Percentiles rank a stretch among this genome's conserved stretches.
These are phyloP conservation scores for Pyrus communis DNA, from an alignment of 306 rosid species.

Conservation along the genomic window DNA sequence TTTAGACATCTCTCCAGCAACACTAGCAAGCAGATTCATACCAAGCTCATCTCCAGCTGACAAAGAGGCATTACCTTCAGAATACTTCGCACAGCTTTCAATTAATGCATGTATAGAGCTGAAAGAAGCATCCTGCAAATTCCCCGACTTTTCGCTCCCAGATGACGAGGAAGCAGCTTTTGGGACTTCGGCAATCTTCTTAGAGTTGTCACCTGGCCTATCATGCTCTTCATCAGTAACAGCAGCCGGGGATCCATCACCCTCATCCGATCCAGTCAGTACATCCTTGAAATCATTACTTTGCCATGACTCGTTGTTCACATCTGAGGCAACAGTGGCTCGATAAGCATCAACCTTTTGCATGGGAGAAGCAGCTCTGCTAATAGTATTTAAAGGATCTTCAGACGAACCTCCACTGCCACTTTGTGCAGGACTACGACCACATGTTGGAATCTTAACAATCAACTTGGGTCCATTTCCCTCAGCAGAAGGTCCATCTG, in stretches of 20 bases:
- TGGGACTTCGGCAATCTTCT: conserved; percentile 29
- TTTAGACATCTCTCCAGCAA: conserved; percentile 72
- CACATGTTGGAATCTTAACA: conserved; percentile 59
- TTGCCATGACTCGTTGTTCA: conserved; percentile 43
- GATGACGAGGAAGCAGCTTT: conserved; percentile 42
- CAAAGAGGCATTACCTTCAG: conserved; percentile 50
- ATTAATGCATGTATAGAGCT: conserved; percentile 73
- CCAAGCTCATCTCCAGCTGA: conserved; percentile 66
- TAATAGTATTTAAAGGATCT: conserved; percentile 35
- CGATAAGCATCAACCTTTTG: conserved; percentile 42
- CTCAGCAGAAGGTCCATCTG: conserved; percentile 46
- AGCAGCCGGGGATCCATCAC: conserved; percentile 37
- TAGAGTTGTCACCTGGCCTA: conserved; percentile 35
- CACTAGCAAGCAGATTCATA: conserved; percentile 81
- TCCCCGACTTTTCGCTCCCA: conserved; percentile 48
- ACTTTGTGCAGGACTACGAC: conserved; percentile 63
- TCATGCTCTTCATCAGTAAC: conserved; percentile 34
- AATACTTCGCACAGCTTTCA: conserved; percentile 74
- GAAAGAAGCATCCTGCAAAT: conserved; percentile 53
- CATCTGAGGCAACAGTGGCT: conserved; percentile 29
- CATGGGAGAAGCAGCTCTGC: conserved; percentile 59
- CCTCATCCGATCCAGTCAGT: conserved; percentile 42
- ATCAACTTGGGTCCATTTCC: conserved; percentile 51
- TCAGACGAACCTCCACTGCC: conserved; percentile 54
- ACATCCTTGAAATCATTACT: conserved; percentile 40